Evolutionary conservation across 1,139 yeast species (phyloP).

Genomic region (Pichia sp.): DNA sequence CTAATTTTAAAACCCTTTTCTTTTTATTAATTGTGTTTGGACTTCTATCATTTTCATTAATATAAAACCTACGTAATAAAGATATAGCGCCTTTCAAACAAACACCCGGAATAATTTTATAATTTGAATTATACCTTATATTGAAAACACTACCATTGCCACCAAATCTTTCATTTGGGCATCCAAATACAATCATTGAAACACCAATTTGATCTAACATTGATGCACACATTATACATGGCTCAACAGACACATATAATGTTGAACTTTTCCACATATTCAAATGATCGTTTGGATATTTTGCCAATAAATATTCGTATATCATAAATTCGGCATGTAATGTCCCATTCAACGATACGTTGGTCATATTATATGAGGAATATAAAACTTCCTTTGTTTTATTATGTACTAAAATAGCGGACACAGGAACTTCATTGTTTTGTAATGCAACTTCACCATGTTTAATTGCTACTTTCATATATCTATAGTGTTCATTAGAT

Average conservation of each 20-base stretch:
- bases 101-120: slow-evolving; percentile 58
- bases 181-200: slow-evolving; percentile 72
- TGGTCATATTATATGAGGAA: slow-evolving; percentile 85
- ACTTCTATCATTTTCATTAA: slow-evolving; percentile 77
- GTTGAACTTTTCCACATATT: slow-evolving; percentile 44
- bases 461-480: slow-evolving; percentile 45
- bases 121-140: slow-evolving; percentile 44
- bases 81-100: slow-evolving; percentile 76
- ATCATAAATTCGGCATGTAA: slow-evolving; percentile 91
- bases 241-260: slow-evolving; percentile 92
- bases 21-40: slow-evolving; percentile 76
- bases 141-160: slow-evolving; percentile 86
- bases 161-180: slow-evolving; percentile 93
- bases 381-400: slow-evolving; percentile 47
- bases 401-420: slow-evolving; percentile 53
- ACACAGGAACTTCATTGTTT: slow-evolving; percentile 65
- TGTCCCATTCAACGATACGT: slow-evolving; percentile 73
- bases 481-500: slow-evolving; percentile 26
- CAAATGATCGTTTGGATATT: slow-evolving; percentile 20
- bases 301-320: slow-evolving; percentile 45
- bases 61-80: slow-evolving; percentile 72
- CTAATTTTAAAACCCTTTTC: slow-evolving; percentile 62
- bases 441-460: slow-evolving; percentile 52
- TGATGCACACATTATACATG: slow-evolving; percentile 97
- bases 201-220: slow-evolving; percentile 79